Conservation (phyloP, 2,329 filamentous ascomycete genomes). For the Neurospora crassa region DNA sequence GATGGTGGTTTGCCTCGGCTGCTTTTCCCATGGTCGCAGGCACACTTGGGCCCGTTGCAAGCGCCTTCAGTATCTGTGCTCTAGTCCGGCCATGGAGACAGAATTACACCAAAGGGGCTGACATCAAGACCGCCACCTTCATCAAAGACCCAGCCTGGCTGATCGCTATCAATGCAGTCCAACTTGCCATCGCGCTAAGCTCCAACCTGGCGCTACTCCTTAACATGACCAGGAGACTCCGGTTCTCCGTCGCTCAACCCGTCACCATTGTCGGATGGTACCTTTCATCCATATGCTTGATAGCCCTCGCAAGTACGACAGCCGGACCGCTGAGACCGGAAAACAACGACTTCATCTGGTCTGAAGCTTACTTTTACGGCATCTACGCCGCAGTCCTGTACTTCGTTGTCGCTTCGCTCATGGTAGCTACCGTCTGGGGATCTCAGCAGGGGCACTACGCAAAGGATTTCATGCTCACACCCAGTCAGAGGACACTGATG, state of each 20-base stretch:
- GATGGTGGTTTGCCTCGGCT: conserved; percentile 56
- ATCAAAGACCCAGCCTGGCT: conserved; percentile 65
- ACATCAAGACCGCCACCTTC: conserved; percentile 39
- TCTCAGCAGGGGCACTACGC: conserved; percentile 61
- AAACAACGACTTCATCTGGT: conserved; percentile 48
- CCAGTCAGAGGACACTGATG: conserved; percentile 79
- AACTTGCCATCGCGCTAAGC: conserved; percentile 63
- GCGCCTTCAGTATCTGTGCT: conserved; percentile 78
- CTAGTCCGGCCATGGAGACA: conserved; percentile 74
- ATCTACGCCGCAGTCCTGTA: conserved; percentile 73
- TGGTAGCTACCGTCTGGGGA: conserved; percentile 71
- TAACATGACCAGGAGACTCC: conserved; percentile 74
- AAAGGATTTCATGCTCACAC: conserved; percentile 68
- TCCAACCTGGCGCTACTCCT: conserved; percentile 76
- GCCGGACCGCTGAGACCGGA: conserved; percentile 42
- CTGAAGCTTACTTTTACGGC: conserved; percentile 81
- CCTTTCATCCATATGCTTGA: conserved; percentile 53
- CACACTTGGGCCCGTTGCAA: conserved; percentile 76
- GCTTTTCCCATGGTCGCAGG: conserved; percentile 73
- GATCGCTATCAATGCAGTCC: conserved; percentile 65
- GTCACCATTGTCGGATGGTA: conserved; percentile 77
- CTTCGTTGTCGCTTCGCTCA: conserved; percentile 65
- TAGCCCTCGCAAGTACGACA: conserved; percentile 57
- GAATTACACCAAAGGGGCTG: conserved; percentile 35
- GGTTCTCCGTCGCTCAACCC: conserved; percentile 75